phyloP scores from a whole-genome alignment of 2,329 filamentous ascomycete species.

The Alternaria metachromatica region DNA sequence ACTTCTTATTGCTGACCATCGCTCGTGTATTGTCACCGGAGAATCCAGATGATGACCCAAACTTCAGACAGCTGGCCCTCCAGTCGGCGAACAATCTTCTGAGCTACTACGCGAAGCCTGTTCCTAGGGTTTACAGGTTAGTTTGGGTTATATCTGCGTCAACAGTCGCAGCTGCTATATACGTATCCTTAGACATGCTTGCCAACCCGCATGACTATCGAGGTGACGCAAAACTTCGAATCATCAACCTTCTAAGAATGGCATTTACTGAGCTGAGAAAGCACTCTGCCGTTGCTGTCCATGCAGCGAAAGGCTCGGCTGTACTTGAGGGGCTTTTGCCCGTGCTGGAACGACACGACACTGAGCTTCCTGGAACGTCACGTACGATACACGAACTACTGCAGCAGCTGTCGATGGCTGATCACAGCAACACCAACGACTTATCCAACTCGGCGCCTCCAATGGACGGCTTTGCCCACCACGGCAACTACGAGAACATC shows the following conservation, averaged over 20 bases:
- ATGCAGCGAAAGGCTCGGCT: slow-evolving; percentile 13
- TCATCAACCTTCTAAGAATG: slow-evolving; percentile 6
- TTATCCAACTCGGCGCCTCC: neutral
- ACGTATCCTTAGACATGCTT: slow-evolving; percentile 13
- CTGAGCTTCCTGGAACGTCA: slow-evolving; percentile 1
- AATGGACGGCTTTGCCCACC: neutral
- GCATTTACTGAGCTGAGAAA: slow-evolving; percentile 10
- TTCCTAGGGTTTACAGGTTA: slow-evolving; percentile 12
- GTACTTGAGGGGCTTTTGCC: slow-evolving; percentile 11
- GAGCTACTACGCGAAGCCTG: slow-evolving; percentile 9
- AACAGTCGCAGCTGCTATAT: slow-evolving; percentile 12
- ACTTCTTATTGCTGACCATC: slow-evolving; percentile 14
- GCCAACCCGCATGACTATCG: slow-evolving; percentile 12
- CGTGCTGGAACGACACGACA: slow-evolving; percentile 6
- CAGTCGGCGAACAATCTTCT: slow-evolving; percentile 11
- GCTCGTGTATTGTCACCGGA: slow-evolving; percentile 9
- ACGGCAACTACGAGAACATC: neutral
- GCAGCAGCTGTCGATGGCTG: slow-evolving; percentile 9
- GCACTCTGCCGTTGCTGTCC: slow-evolving; percentile 12
- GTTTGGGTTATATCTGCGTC: slow-evolving; percentile 17
- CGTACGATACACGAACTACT: slow-evolving; percentile 12
- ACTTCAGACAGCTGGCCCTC: slow-evolving; percentile 7
- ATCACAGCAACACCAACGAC: neutral
- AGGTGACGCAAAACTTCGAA: neutral
- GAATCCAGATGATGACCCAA: slow-evolving; percentile 1